phyloP scores from a whole-genome alignment of 768 basidiomycete species.

The Cyclocybe aegerita region DNA sequence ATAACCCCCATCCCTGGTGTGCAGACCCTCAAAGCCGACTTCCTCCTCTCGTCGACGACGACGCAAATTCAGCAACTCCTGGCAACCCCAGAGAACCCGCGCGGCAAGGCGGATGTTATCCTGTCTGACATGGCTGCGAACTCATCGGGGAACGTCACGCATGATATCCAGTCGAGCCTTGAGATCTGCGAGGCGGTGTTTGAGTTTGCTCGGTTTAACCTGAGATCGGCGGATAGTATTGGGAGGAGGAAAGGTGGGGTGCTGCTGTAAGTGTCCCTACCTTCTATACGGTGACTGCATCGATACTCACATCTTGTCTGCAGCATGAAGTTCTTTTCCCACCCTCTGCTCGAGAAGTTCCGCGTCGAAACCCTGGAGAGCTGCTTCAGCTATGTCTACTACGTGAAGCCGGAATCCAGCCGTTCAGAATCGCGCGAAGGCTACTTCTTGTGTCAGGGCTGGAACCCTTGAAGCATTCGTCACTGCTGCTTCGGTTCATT shows the following conservation, averaged over 20 bases:
- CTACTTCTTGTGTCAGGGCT: constrained; percentile 86
- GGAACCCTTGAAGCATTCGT: constrained; percentile 29
- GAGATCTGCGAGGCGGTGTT: constrained; percentile 76
- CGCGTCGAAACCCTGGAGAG: constrained; percentile 54
- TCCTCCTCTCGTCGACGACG: constrained; percentile 57
- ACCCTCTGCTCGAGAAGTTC: constrained; percentile 72
- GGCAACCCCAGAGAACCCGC: constrained; percentile 22
- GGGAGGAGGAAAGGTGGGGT: constrained; percentile 47
- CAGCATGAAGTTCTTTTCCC: constrained; percentile 85
- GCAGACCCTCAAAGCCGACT: constrained; percentile 73
- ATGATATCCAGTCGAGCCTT: constrained; percentile 69
- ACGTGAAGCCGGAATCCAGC: constrained; percentile 81
- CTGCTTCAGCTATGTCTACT: constrained; percentile 64
- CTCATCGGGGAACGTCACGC: constrained; percentile 63
- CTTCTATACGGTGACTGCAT: background rate
- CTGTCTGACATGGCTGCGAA: constrained; percentile 92
- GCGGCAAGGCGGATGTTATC: constrained; percentile 69
- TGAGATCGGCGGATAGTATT: constrained; percentile 46
- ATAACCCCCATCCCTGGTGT: no score
- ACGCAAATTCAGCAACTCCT: constrained; percentile 39
- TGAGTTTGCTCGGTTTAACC: constrained; percentile 56
- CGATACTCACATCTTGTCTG: constrained; percentile 1
- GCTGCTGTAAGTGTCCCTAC: constrained; percentile 48
- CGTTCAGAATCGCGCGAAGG: constrained; percentile 77
- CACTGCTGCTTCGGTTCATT: no score